Base-by-base conservation (phyloP, 2,329 filamentous ascomycete genomes). In the Acrocalymma vagum region DNA sequence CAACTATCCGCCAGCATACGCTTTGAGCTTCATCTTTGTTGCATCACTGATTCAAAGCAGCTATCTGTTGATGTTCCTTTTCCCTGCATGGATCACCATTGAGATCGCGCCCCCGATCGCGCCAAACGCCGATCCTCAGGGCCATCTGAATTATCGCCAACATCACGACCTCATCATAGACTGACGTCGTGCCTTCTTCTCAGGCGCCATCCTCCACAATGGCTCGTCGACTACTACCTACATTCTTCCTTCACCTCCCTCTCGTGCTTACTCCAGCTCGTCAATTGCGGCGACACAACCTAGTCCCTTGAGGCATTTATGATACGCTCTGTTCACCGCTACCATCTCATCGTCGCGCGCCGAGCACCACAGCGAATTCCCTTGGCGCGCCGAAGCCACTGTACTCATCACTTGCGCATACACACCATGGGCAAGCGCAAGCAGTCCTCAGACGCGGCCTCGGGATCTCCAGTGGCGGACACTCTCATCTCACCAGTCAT, bases 351-450 rank as follows among this genome's bases (percentile, higher is more conserved):
- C 42, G 29, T 53, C 42, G 50, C 54, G 52, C 43, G 39, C 51
- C 51, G 46, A 53, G 34, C 51, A 38, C 45, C 30, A 43, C 38
- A 38, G 39, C 48, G 43, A 44, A 51, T 49, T 34, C 45, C 47
- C 29, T 35, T 32, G 26, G 30, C 47, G n/a, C 31, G 38, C 29
- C 46, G 49, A 13, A 42, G 38, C 34, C 24, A 31, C 49, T 38
- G 34, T 29, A 10, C 26, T 17, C 32, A 33, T 17, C 38, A 32
- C 15, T 42, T 18, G 37, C 45, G 20, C 31, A 24, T 45, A 25
- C 22, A 35, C 15, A 24, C 21, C 22, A 67, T 67, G 63, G 53
- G 58, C 29, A 68, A 68, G 51, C 60, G 65, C 15, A 67, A 65
- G 46, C 52, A 58, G 23, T 62, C 62, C 17, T 45, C 55, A 27